Evolutionary conservation across 805 yeast species (phyloP).

Genomic region (Myxozyma lipomycoides): DNA sequence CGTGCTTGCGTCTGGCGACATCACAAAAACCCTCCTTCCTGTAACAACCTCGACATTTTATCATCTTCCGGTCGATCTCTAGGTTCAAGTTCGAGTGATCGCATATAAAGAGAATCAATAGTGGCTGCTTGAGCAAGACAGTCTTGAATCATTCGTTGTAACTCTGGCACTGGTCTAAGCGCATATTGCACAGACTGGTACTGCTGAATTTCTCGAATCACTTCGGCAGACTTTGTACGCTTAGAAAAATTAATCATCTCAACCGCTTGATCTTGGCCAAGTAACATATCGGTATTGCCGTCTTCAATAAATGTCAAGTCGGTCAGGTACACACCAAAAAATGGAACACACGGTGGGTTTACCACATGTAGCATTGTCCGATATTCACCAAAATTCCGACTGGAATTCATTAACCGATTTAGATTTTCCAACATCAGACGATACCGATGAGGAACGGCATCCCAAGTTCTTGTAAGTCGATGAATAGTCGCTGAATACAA

Average conservation of each 20-base stretch:
- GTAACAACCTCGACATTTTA: conserved; percentile 35
- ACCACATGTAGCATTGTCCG: conserved; percentile 72
- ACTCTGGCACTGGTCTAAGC: conserved; percentile 57
- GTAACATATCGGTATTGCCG: conserved; percentile 68
- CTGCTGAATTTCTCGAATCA: conserved; percentile 68
- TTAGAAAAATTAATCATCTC: conserved; percentile 73
- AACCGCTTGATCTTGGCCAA: background rate
- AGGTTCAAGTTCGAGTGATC: conserved; percentile 75
- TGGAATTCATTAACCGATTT: conserved; percentile 83
- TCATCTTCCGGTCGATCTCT: conserved; percentile 29
- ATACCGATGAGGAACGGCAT: conserved; percentile 51
- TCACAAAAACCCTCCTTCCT: conserved; percentile 34
- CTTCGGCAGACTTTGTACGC: conserved; percentile 64
- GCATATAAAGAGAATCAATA: conserved; percentile 74
- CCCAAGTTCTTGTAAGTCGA: conserved; percentile 83
- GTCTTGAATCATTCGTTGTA: conserved; percentile 46
- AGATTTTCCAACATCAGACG: conserved; percentile 55
- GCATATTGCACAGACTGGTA: conserved; percentile 64
- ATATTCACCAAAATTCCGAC: conserved; percentile 83
- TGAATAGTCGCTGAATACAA: conserved; percentile 82
- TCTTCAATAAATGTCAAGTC: conserved; percentile 85
- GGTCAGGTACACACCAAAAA: conserved; percentile 83
- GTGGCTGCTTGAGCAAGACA: conserved; percentile 61
- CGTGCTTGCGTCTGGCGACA: too few species aligned
- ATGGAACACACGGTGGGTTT: conserved; percentile 82